Percentiles rank a stretch among this genome's conserved stretches.
Evolutionary conservation across 163 green algal genomes (phyloP).

Genomic region (Volvox carteri): DNA sequence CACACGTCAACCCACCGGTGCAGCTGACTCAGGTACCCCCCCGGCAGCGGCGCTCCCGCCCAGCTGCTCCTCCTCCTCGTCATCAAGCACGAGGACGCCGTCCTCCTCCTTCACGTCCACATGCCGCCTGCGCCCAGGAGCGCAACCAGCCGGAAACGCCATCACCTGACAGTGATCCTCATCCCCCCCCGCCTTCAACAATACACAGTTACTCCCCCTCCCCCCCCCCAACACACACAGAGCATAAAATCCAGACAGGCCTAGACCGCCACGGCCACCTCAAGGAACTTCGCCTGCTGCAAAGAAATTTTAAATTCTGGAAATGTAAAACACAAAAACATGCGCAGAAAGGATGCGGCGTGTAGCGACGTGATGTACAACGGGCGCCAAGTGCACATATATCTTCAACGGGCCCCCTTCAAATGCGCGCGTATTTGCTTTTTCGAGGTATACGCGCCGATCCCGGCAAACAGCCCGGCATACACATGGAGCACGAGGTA

Average conservation of each 20-base stretch:
- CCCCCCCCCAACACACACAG: not conserved
- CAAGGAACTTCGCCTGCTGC: too few species aligned
- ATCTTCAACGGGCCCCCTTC: not conserved
- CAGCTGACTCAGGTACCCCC: not conserved
- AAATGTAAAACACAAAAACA: too few species aligned
- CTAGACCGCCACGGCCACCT: not conserved
- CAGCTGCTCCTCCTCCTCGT: constrained; percentile 20
- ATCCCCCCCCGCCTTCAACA: too few species aligned
- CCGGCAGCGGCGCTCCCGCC: not conserved
- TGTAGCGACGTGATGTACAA: too few species aligned
- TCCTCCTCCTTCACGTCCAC: constrained; percentile 10
- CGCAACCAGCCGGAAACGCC: not conserved
- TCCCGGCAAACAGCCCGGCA: too few species aligned
- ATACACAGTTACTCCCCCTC: not conserved
- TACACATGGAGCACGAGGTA: not conserved
- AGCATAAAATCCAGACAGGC: not conserved
- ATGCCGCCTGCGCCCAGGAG: too few species aligned
- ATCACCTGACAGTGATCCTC: not conserved
- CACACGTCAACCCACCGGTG: not conserved
- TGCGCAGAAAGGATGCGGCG: too few species aligned
- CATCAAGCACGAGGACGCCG: not conserved
- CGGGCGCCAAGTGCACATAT: not conserved
- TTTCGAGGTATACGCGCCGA: not conserved
- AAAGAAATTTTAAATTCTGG: too few species aligned
- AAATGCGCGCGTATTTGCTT: not conserved